Conservation (phyloP, 371 early-diverging fungal genomes). For the Basidiobolus meristosporus region DNA sequence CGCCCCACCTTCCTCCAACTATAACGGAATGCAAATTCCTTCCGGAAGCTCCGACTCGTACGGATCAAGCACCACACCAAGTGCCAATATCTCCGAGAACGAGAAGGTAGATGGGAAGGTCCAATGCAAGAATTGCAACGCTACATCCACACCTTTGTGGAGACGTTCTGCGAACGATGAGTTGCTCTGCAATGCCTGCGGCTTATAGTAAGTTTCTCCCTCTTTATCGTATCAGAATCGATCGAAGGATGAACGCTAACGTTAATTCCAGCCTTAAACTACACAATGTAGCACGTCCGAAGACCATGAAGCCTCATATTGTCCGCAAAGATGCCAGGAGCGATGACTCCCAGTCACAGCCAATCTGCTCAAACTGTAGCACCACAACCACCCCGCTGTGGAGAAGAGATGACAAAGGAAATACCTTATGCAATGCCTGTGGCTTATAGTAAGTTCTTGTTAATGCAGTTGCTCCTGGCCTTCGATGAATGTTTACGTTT, state of each 20-base stretch:
- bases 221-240: too few species aligned
- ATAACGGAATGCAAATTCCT: too few species aligned
- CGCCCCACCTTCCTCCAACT: too few species aligned
- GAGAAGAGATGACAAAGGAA: constrained; percentile 69
- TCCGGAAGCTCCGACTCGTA: too few species aligned
- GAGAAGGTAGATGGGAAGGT: too few species aligned
- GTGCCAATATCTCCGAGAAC: too few species aligned
- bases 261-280: constrained; percentile 4
- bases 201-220: constrained; percentile 18
- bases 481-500: not conserved
- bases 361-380: constrained; percentile 64
- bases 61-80: too few species aligned
- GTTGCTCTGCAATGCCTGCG: constrained; percentile 43
- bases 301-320: constrained; percentile 5
- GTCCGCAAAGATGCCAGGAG: too few species aligned
- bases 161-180: constrained; percentile 58
- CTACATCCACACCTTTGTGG: constrained; percentile 93
- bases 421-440: constrained; percentile 87
- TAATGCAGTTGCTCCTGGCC: not conserved
- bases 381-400: constrained; percentile 85
- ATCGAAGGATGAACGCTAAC: too few species aligned
- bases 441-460: constrained; percentile 57
- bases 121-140: constrained; percentile 82
- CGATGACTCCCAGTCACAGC: too few species aligned
- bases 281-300: constrained; percentile 7